Conservation (phyloP, 2,329 filamentous ascomycete genomes). For the Aspergillus brasiliensis region DNA sequence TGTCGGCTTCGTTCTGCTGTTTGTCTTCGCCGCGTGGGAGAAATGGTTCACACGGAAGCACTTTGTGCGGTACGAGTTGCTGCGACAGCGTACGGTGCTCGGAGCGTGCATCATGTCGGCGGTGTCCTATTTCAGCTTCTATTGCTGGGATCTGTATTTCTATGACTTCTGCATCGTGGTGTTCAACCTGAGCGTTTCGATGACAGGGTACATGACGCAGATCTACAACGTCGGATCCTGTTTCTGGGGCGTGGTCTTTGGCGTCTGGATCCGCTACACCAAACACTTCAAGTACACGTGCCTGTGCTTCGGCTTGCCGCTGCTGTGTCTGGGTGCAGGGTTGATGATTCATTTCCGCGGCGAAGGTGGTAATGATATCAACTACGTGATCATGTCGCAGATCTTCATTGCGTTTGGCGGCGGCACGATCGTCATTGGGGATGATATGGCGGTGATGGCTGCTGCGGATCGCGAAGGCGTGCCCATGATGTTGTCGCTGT, state of each 20-base stretch:
- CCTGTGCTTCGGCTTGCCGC: slow-evolving; percentile 54
- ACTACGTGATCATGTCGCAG: slow-evolving; percentile 58
- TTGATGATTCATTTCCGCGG: slow-evolving; percentile 61
- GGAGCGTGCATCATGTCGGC: slow-evolving; percentile 55
- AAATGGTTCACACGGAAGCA: slow-evolving; percentile 53
- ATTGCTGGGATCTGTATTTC: slow-evolving; percentile 58
- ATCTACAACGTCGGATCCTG: slow-evolving; percentile 59
- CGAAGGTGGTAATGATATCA: slow-evolving; percentile 46
- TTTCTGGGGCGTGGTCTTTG: slow-evolving; percentile 54
- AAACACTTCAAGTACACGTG: slow-evolving; percentile 56
- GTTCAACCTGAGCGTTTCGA: slow-evolving; percentile 45
- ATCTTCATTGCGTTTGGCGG: slow-evolving; percentile 59
- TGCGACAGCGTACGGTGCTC: slow-evolving; percentile 53
- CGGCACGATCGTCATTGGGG: slow-evolving; percentile 56
- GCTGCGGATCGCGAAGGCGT: slow-evolving; percentile 58
- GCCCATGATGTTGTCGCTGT: slow-evolving; percentile 46
- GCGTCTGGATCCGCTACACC: slow-evolving; percentile 51
- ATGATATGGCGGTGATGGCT: slow-evolving; percentile 62
- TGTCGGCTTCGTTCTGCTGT: slow-evolving; percentile 56
- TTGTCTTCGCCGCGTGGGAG: slow-evolving; percentile 60
- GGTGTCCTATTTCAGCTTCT: slow-evolving; percentile 53
- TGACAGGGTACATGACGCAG: slow-evolving; percentile 52
- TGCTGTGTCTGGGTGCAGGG: slow-evolving; percentile 55
- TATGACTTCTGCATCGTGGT: slow-evolving; percentile 58
- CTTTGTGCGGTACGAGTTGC: slow-evolving; percentile 58